These are phyloP conservation scores for Malbranchea zuffiana DNA, from an alignment of 2,329 filamentous ascomycete genomes.

Conservation along the genomic window DNA sequence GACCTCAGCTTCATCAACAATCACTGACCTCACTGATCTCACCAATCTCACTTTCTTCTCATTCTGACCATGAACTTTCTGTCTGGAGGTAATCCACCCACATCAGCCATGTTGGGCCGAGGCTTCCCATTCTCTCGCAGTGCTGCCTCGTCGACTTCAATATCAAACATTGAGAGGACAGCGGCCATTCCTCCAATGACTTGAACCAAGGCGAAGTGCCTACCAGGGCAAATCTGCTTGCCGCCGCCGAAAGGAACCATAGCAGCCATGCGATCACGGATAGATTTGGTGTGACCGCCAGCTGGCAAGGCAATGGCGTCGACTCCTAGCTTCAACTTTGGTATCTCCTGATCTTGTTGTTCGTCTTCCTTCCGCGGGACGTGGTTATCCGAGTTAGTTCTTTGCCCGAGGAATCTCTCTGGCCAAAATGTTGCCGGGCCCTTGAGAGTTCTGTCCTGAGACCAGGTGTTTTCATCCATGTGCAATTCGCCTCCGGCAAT, in stretches of 20 bases:
- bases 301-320: conserved; percentile 11
- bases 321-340: conserved; percentile 1
- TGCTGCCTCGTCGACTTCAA: conserved; percentile 12
- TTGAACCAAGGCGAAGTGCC: conserved; percentile 11
- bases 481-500: conserved; percentile 10
- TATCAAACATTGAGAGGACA: conserved; percentile 11
- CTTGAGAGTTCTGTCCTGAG: not conserved
- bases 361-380: not conserved
- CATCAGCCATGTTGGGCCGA: not conserved
- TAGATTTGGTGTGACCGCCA: conserved; percentile 6
- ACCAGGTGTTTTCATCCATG: conserved; percentile 10
- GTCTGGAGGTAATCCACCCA: conserved; percentile 12
- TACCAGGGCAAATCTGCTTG: conserved; percentile 10
- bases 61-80: conserved; percentile 13
- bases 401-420: conserved; percentile 11
- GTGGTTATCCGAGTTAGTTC: not conserved
- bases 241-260: conserved; percentile 12
- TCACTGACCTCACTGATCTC: too few species aligned
- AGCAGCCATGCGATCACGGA: conserved; percentile 9
- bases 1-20: too few species aligned
- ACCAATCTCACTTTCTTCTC: conserved; percentile 10
- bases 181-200: conserved; percentile 6
- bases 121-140: conserved; percentile 11
- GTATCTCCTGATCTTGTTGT: not conserved
- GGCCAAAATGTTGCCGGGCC: conserved; percentile 7